These are phyloP conservation scores for Dioscorea alata DNA, from an alignment of 106 monocot genomes.

Conservation along the genomic window DNA sequence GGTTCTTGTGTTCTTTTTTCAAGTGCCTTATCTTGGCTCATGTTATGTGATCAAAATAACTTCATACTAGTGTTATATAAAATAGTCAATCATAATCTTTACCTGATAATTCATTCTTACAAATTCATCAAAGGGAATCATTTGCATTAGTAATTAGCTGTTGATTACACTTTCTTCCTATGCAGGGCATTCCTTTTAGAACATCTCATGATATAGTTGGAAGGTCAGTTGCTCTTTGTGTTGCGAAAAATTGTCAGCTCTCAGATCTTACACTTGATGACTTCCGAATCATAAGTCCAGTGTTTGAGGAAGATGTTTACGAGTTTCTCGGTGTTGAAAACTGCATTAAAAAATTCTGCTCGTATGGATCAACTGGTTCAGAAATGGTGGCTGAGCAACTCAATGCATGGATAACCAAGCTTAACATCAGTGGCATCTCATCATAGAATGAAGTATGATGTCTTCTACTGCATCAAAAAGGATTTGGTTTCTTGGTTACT, in stretches of 20 bases:
- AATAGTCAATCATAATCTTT: too few relatives aligned
- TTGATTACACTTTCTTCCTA: too few relatives aligned
- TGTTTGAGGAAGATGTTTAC: conserved; percentile 84
- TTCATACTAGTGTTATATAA: too few relatives aligned
- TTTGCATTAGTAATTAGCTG: too few relatives aligned
- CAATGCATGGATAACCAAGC: conserved; percentile 58
- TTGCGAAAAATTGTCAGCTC: conserved; percentile 73
- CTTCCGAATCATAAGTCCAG: conserved; percentile 34
- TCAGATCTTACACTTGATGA: conserved; percentile 59
- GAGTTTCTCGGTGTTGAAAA: conserved; percentile 83
- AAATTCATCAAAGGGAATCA: too few relatives aligned
- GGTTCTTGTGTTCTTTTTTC: too few relatives aligned
- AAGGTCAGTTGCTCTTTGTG: conserved; percentile 77
- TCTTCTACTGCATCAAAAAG: too few relatives aligned
- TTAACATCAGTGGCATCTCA: conserved; percentile 4
- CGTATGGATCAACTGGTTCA: conserved; percentile 90
- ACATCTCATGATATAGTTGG: conserved; percentile 96
- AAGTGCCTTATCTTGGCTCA: too few relatives aligned
- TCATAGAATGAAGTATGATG: too few relatives aligned
- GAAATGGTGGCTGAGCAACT: conserved; percentile 73
- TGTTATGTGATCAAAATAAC: too few relatives aligned
- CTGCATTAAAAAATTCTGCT: conserved; percentile 69
- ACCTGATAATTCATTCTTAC: too few relatives aligned
- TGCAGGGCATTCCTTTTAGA: conserved; percentile 83
- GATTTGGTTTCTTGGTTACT: too few relatives aligned